Percentiles rank a stretch among this genome's conserved stretches.
Evolutionary conservation across 208 protist species (phyloP).

Genomic region (Leishmania amazonensis): DNA sequence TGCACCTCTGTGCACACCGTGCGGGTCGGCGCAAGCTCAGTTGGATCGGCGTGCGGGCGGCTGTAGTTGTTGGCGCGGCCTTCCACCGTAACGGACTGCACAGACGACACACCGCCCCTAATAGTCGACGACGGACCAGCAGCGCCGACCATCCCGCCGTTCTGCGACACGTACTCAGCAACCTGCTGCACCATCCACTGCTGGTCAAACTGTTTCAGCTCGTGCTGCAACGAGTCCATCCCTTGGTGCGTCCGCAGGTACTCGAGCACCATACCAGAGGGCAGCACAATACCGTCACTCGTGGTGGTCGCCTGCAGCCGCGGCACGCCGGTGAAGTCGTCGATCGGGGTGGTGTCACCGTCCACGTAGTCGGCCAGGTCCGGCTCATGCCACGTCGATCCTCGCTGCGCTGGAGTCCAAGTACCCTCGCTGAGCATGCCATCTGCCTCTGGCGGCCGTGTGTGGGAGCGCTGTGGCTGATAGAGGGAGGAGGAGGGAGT

Average conservation of each 20-base stretch:
- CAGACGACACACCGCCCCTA: conserved; percentile 7
- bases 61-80: conserved; percentile 85
- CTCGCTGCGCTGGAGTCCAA: conserved; percentile 23
- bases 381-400: conserved; percentile 71
- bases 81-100: conserved; percentile 77
- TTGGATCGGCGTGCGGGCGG: conserved; percentile 54
- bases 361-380: conserved; percentile 44
- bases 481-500: conserved; percentile 16
- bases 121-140: conserved; percentile 22
- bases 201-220: conserved; percentile 57
- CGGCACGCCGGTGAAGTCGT: conserved; percentile 49
- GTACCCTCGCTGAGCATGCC: not conserved
- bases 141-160: conserved; percentile 14
- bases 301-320: conserved; percentile 52
- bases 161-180: conserved; percentile 37
- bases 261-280: conserved; percentile 83
- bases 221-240: conserved; percentile 73
- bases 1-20: conserved; percentile 64
- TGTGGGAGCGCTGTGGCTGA: conserved; percentile 32
- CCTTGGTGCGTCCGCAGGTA: conserved; percentile 84
- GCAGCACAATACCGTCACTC: conserved; percentile 54
- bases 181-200: conserved; percentile 41
- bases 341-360: conserved; percentile 71
- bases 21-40: conserved; percentile 37
- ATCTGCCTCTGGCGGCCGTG: conserved; percentile 25